A percentile compares a stretch with the other conserved stretches of the same genome.
These are phyloP conservation scores for Filosporella fistucella DNA, from an alignment of 495 filamentous ascomycete genomes.

Conservation along the genomic window DNA sequence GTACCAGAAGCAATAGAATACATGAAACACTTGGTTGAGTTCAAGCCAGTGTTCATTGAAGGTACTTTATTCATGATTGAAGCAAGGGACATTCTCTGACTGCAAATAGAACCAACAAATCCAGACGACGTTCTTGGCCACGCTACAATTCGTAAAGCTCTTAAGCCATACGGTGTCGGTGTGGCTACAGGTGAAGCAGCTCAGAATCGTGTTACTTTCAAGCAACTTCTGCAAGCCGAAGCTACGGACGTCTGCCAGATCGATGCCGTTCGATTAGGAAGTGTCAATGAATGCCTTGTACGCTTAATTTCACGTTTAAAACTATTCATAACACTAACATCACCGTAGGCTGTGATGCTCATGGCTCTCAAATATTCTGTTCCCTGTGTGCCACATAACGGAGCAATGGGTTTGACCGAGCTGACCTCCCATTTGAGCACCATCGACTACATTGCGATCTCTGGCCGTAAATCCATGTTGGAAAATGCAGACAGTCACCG, in stretches of 20 bases:
- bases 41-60: slow-evolving; percentile 7
- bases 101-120: slow-evolving; percentile 10
- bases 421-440: slow-evolving; percentile 64
- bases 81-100: too few species aligned
- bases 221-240: slow-evolving; percentile 5
- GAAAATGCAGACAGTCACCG: slow-evolving; percentile 64
- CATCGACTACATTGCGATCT: slow-evolving; percentile 61
- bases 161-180: slow-evolving; percentile 7
- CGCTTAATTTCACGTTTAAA: neutral
- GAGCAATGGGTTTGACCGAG: slow-evolving; percentile 60
- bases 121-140: slow-evolving; percentile 4
- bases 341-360: neutral
- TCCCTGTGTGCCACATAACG: slow-evolving; percentile 58
- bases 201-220: slow-evolving; percentile 8
- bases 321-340: neutral
- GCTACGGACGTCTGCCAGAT: slow-evolving; percentile 6
- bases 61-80: too few species aligned
- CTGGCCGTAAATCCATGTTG: slow-evolving; percentile 53
- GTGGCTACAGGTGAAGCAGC: slow-evolving; percentile 7
- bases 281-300: slow-evolving; percentile 8
- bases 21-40: slow-evolving; percentile 1
- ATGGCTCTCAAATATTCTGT: slow-evolving; percentile 36
- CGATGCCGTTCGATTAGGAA: slow-evolving; percentile 6
- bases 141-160: slow-evolving; percentile 4
- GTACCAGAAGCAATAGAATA: slow-evolving; percentile 8